phyloP scores from a whole-genome alignment of 1,139 yeast genomes.

The Diutina scorzettiae region DNA sequence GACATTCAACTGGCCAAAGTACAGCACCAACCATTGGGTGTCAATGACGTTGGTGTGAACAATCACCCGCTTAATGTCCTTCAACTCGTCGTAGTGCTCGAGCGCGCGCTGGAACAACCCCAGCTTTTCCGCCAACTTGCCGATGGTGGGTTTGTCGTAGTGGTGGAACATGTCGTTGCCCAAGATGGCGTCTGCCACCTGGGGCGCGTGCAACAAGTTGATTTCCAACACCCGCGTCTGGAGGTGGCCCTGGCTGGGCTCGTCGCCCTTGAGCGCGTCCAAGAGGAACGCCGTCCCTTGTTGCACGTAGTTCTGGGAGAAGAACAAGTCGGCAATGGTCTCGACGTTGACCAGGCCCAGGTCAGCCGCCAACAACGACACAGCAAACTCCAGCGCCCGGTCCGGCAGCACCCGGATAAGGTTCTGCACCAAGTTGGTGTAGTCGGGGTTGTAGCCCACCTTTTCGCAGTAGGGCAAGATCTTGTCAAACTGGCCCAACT shows the following conservation, averaged over 20 bases:
- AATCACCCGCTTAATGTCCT: constrained; percentile 90
- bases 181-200: constrained; percentile 97
- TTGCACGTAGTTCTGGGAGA: constrained; percentile 88
- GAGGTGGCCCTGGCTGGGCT: constrained; percentile 90
- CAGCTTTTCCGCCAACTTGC: constrained; percentile 85
- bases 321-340: constrained; percentile 84
- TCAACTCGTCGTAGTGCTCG: constrained; percentile 88
- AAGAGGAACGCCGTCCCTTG: constrained; percentile 98
- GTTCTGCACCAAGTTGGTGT: constrained; percentile 79
- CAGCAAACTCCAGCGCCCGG: constrained; percentile 94
- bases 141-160: constrained; percentile 88
- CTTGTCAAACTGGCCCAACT: constrained; percentile 92
- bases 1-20: constrained; percentile 88
- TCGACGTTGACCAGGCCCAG: constrained; percentile 67
- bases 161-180: constrained; percentile 95
- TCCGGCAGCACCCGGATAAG: constrained; percentile 92
- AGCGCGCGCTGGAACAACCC: constrained; percentile 91
- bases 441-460: constrained; percentile 84
- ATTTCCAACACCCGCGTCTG: constrained; percentile 93
- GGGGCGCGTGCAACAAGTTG: constrained; percentile 92
- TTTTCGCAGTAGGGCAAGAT: constrained; percentile 89
- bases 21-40: constrained; percentile 85
- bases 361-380: constrained; percentile 58
- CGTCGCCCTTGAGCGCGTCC: constrained; percentile 90
- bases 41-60: constrained; percentile 81